A percentile compares a stretch with the other conserved stretches of the same genome.
Conservation (phyloP, 2,329 filamentous ascomycete genomes). For the Colletotrichum truncatum region DNA sequence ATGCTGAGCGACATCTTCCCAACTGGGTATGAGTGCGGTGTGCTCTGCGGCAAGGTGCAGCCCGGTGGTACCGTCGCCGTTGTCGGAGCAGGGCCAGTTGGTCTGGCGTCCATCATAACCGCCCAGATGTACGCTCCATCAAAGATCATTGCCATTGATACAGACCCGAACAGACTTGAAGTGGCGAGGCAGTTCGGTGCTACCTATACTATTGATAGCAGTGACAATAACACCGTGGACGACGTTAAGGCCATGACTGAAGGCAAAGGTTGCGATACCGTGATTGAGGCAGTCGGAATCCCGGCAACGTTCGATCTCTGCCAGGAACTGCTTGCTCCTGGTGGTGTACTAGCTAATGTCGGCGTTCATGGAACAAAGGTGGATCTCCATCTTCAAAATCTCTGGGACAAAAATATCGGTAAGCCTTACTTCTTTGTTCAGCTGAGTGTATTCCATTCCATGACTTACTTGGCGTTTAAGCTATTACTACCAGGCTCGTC, state of each 20-base stretch:
- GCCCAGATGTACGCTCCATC: constrained; percentile 60
- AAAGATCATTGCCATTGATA: constrained; percentile 60
- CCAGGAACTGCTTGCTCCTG: constrained; percentile 61
- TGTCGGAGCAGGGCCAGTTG: constrained; percentile 71
- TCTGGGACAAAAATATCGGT: constrained; percentile 65
- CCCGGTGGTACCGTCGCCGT: constrained; percentile 69
- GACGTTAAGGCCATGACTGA: constrained; percentile 54
- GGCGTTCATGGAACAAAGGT: constrained; percentile 66
- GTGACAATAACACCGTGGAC: constrained; percentile 43
- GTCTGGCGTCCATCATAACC: constrained; percentile 57
- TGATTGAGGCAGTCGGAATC: constrained; percentile 67
- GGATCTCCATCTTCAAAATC: constrained; percentile 58
- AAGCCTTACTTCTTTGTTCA: constrained; percentile 37
- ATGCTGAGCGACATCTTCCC: constrained; percentile 55
- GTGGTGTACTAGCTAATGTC: constrained; percentile 65
- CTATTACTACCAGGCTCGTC: constrained; percentile 57
- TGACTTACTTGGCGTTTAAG: constrained; percentile 32
- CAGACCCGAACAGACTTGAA: constrained; percentile 55
- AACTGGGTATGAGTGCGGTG: constrained; percentile 65
- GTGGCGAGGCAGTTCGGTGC: constrained; percentile 60
- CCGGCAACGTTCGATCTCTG: constrained; percentile 62
- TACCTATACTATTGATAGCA: constrained; percentile 51
- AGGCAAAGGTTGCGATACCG: constrained; percentile 63
- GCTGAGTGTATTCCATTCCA: too few species aligned
- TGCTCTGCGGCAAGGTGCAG: constrained; percentile 65